Conservation (phyloP, 495 filamentous ascomycete genomes). For the Aspergillus conjunctus region DNA sequence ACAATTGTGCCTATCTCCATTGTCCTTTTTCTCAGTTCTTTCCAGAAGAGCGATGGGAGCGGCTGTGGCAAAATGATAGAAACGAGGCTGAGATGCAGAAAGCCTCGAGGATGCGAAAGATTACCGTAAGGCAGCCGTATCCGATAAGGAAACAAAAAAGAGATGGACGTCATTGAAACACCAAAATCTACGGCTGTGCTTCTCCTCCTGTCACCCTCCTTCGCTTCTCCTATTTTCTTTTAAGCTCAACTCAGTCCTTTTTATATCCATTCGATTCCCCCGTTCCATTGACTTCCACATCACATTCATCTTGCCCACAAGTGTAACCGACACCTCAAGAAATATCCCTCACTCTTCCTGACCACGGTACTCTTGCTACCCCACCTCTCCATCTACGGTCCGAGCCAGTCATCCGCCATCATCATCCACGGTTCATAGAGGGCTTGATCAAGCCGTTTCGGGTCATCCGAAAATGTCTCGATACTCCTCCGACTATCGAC, state of each 20-base stretch:
- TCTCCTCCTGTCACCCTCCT: neutral
- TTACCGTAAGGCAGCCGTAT: slow-evolving; percentile 14
- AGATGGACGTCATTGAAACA: slow-evolving; percentile 17
- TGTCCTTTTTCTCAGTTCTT: neutral
- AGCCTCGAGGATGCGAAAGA: slow-evolving; percentile 12
- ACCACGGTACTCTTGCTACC: slow-evolving; percentile 21
- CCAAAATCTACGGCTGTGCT: neutral
- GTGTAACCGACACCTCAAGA: neutral
- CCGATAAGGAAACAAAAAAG: neutral
- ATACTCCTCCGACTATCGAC: slow-evolving; percentile 49
- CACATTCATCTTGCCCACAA: neutral
- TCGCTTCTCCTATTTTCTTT: neutral
- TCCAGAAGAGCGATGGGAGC: neutral
- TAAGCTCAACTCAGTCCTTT: neutral
- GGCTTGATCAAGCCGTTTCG: slow-evolving; percentile 17
- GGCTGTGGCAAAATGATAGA: neutral
- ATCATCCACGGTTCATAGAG: slow-evolving; percentile 33
- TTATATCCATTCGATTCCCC: slow-evolving; percentile 1
- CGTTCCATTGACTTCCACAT: neutral
- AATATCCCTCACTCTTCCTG: neutral
- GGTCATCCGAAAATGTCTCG: slow-evolving; percentile 43
- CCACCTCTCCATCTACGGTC: slow-evolving; percentile 22
- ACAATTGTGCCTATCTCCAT: neutral
- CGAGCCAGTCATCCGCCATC: slow-evolving; percentile 31
- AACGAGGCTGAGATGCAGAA: slow-evolving; percentile 12